phyloP scores from a whole-genome alignment of 2,329 filamentous ascomycete genomes.

The Lecanosticta acicola region DNA sequence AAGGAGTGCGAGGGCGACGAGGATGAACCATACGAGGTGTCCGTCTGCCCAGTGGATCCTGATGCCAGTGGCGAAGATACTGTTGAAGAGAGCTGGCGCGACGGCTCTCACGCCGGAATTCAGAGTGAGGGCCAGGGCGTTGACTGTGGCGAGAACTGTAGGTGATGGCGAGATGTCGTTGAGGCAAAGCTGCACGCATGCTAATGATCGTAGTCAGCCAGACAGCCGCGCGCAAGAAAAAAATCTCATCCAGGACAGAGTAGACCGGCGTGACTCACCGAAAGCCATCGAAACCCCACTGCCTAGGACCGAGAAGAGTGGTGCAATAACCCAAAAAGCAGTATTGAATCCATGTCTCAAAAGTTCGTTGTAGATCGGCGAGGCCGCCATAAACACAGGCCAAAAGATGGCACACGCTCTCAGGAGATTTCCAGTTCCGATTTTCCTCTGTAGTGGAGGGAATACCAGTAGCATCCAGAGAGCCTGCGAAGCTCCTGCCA shows the following conservation, averaged over 20 bases:
- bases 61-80: constrained; percentile 62
- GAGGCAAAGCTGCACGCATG: constrained; percentile 64
- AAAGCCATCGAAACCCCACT: constrained; percentile 63
- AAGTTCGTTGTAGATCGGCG: constrained; percentile 53
- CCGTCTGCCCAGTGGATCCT: constrained; percentile 57
- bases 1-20: constrained; percentile 39
- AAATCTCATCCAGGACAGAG: neutral
- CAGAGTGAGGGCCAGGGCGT: constrained; percentile 61
- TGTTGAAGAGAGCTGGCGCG: constrained; percentile 60
- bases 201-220: constrained; percentile 20
- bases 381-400: constrained; percentile 57
- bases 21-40: constrained; percentile 60
- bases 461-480: constrained; percentile 67
- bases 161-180: constrained; percentile 67
- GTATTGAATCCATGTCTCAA: constrained; percentile 43
- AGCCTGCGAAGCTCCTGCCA: constrained; percentile 62
- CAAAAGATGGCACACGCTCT: constrained; percentile 53
- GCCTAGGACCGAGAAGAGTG: constrained; percentile 48
- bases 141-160: constrained; percentile 62
- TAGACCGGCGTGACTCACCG: constrained; percentile 38
- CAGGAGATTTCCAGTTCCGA: constrained; percentile 63
- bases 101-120: constrained; percentile 59
- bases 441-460: constrained; percentile 58
- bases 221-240: too few species aligned
- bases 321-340: constrained; percentile 55